Base-by-base conservation (phyloP, 2,329 filamentous ascomycete genomes). In the Aspergillus spinulosporus region DNA sequence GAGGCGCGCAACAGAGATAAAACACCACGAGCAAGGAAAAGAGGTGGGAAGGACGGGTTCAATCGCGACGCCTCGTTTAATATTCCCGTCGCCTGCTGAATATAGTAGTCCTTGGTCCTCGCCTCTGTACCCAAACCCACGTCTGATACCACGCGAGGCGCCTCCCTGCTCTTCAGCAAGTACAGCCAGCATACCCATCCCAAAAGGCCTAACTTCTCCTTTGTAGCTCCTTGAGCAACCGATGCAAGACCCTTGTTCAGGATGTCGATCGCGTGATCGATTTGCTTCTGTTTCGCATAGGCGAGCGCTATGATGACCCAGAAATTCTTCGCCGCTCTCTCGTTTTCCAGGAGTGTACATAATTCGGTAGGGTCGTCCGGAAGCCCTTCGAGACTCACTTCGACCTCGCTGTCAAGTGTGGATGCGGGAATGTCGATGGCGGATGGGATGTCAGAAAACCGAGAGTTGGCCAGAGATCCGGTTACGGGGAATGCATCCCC, bases 241-340 rank as follows among this genome's bases (percentile, higher is more conserved):
- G 89, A 90, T 59, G 83, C 82, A 64, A 90, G 80, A 48, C 90
- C 91, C 67, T 90, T 89, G 49, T 87, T 85, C 64, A 88, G 74
- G 53, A 88, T 85, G 60, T 88, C 85, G 59, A 88, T 83, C 50
- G 85, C 86, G 76, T 94, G 89, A 70, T 97, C 92, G 60, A 94
- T 85, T 77, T 96, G 96, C 70, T 88, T 87, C 76, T 96, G 91
- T 78, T 97, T 99, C 40, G 94, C 93, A 70, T 99, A 99, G 47
- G 93, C 93, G 57, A 97, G 82, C 42, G 95, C 90, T 63, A 97
- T 94, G n/a, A 91, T 93, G 81, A 99, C 93, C 95, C 95, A 99
- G 65, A 95, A 95, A 51, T 88, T 90, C 67, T 93, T 92, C 37
- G 90, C 88, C 12, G 92, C 92, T 68, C 88, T 87, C 74, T 99